Evolutionary conservation across 495 filamentous ascomycete genomes (phyloP).

Genomic region (Penicillium samsonianum): DNA sequence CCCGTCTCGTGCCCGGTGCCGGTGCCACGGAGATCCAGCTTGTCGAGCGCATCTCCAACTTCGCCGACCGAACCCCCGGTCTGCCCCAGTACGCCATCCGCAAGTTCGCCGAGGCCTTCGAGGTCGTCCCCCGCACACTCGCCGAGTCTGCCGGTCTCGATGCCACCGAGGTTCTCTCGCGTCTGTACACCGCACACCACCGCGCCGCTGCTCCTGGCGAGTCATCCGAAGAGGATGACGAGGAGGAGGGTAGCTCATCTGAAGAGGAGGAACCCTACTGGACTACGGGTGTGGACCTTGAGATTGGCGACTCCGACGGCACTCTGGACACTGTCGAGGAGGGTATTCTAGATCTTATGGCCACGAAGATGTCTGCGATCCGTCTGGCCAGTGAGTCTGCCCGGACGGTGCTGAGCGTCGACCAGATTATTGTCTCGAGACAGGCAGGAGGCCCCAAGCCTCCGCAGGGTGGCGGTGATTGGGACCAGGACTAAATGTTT

Average conservation of each 20-base stretch:
- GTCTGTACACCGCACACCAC: slow-evolving; percentile 92
- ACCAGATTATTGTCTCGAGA: slow-evolving; percentile 98
- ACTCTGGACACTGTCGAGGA: slow-evolving; percentile 86
- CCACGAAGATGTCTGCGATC: slow-evolving; percentile 93
- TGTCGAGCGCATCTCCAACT: slow-evolving; percentile 83
- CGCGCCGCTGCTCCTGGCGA: slow-evolving; percentile 35
- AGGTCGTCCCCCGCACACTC: slow-evolving; percentile 89
- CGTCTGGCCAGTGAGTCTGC: slow-evolving; percentile 94
- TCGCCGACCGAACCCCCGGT: slow-evolving; percentile 88
- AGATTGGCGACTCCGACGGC: slow-evolving; percentile 76
- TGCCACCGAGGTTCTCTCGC: slow-evolving; percentile 89
- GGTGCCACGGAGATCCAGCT: slow-evolving; percentile 96
- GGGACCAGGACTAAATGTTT: slow-evolving; percentile 85
- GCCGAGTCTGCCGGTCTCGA: slow-evolving; percentile 95
- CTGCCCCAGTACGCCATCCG: slow-evolving; percentile 92
- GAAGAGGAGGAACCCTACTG: slow-evolving; percentile 70
- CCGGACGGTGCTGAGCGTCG: slow-evolving; percentile 91
- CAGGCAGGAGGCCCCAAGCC: slow-evolving; percentile 98
- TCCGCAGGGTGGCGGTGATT: slow-evolving; percentile 91
- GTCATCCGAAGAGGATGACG: slow-evolving; percentile 40
- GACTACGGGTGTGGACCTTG: slow-evolving; percentile 91
- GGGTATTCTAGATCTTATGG: slow-evolving; percentile 88
- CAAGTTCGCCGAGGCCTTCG: slow-evolving; percentile 97
- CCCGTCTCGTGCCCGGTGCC: slow-evolving; percentile 88
- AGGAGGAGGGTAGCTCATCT: slow-evolving; percentile 42